Evolutionary conservation across 208 protist genomes (phyloP).

Genomic region (Endotrypanum monterogeii): DNA sequence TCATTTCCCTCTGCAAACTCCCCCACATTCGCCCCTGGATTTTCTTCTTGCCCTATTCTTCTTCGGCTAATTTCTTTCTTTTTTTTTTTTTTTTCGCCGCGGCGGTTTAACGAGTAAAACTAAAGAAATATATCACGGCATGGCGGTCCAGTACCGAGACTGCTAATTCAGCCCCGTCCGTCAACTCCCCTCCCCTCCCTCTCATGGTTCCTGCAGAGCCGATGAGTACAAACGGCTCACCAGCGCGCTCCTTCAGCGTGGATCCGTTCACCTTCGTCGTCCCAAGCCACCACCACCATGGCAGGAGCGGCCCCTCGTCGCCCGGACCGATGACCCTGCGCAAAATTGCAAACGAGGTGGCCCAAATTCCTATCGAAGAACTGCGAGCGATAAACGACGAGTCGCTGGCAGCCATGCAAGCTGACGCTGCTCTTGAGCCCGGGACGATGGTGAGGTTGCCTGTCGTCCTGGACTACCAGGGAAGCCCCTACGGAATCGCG

Average conservation of each 20-base stretch:
- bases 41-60: not conserved
- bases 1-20: too few species aligned
- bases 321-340: slow-evolving; percentile 31
- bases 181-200: not conserved
- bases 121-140: not conserved
- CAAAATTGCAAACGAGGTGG: slow-evolving; percentile 31
- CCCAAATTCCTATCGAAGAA: slow-evolving; percentile 40
- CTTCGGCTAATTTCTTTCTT: not conserved
- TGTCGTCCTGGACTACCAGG: slow-evolving; percentile 18
- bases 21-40: not conserved
- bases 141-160: not conserved
- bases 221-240: slow-evolving; percentile 5
- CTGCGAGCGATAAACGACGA: slow-evolving; percentile 56
- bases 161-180: not conserved
- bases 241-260: slow-evolving; percentile 13
- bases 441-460: slow-evolving; percentile 61
- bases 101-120: not conserved
- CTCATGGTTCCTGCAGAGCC: not conserved
- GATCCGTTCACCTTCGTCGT: slow-evolving; percentile 32
- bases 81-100: not conserved
- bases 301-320: not conserved
- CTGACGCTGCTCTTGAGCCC: slow-evolving; percentile 31
- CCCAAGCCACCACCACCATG: not conserved
- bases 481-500: slow-evolving; percentile 35
- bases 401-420: slow-evolving; percentile 25